Conservation (phyloP, 257 asterid genomes). For the Salvia rosmarinus region DNA sequence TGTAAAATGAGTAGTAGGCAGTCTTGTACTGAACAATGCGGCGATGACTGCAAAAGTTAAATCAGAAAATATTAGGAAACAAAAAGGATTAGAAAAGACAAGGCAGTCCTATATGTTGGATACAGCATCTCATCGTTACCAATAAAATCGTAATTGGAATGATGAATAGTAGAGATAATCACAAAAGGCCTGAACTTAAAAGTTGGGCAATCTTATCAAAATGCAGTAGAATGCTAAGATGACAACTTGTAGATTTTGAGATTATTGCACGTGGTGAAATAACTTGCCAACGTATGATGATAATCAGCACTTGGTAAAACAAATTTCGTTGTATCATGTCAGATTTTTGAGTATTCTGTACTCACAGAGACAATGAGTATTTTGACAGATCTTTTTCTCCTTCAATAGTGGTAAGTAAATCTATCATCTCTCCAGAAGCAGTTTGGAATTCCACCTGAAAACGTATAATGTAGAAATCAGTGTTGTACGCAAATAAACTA, state of each 20-base stretch:
- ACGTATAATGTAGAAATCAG: constrained; percentile 22
- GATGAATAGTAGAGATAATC: not conserved
- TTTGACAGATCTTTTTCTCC: constrained; percentile 93
- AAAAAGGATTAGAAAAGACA: not conserved
- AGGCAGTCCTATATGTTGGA: not conserved
- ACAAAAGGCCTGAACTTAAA: constrained; percentile 12
- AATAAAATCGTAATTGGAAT: not conserved
- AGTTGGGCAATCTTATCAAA: not conserved
- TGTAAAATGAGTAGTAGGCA: constrained; percentile 94
- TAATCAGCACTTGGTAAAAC: not conserved
- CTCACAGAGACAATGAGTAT: constrained; percentile 88
- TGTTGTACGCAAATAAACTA: not conserved
- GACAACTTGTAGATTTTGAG: not conserved
- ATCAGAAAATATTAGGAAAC: constrained; percentile 10
- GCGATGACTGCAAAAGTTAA: constrained; percentile 72
- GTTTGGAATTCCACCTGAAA: constrained; percentile 57
- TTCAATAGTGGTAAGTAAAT: constrained; percentile 81
- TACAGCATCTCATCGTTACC: not conserved
- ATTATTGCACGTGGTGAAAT: not conserved
- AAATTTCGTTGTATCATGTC: not conserved
- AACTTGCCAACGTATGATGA: not conserved
- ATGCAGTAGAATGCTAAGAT: constrained; percentile 17
- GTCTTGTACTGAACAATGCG: constrained; percentile 93
- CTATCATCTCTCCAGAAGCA: constrained; percentile 97
- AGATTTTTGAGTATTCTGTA: constrained; percentile 28